Percentiles rank a stretch among this genome's conserved stretches.
These are phyloP conservation scores for Candida qinlingensis DNA, from an alignment of 805 yeast genomes.

Conservation along the genomic window DNA sequence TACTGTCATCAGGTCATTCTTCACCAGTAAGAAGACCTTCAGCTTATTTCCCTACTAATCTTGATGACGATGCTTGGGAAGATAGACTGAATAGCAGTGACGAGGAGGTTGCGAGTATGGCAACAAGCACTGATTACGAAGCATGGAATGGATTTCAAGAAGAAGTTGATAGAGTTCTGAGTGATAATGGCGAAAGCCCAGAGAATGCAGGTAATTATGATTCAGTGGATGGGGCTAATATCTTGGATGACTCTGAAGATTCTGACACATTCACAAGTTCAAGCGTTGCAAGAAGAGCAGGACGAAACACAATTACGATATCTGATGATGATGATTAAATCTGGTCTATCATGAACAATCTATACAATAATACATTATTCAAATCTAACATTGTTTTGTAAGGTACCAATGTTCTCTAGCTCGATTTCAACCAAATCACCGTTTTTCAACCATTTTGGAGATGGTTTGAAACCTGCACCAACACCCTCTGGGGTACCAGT, in stretches of 20 bases:
- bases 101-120: neutral
- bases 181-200: no score
- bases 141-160: conserved; percentile 10
- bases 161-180: neutral
- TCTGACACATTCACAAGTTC: neutral
- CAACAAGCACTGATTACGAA: neutral
- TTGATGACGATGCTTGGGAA: conserved; percentile 4
- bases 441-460: conserved; percentile 34
- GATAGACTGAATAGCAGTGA: neutral
- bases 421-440: conserved; percentile 39
- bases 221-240: neutral
- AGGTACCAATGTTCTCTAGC: conserved; percentile 37
- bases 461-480: conserved; percentile 39
- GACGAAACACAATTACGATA: neutral
- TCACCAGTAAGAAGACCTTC: conserved; percentile 14
- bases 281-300: neutral
- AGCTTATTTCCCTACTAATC: conserved; percentile 2
- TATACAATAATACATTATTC: conserved; percentile 10
- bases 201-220: neutral
- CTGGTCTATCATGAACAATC: neutral
- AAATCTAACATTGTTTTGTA: conserved; percentile 33
- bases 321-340: conserved; percentile 1
- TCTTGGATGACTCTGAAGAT: neutral
- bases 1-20: conserved; percentile 8
- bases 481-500: conserved; percentile 56